Conservation (phyloP, 352 stramenopile genomes). For the Pythium periplocum region DNA sequence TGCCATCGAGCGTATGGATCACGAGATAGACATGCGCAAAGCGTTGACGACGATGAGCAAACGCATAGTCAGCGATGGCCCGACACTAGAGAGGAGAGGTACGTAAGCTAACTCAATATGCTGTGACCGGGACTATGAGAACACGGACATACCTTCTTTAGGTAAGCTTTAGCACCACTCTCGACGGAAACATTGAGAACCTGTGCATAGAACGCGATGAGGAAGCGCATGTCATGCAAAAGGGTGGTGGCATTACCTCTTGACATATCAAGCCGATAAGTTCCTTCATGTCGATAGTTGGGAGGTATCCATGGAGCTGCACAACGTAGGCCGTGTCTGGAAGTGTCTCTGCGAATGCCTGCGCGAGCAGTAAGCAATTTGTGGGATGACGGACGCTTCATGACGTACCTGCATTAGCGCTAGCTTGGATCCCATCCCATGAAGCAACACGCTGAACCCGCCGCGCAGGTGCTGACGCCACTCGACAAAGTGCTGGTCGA, state of each 20-base stretch:
- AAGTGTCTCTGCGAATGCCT: conserved; percentile 9
- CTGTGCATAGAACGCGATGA: background rate
- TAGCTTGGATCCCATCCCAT: conserved; percentile 16
- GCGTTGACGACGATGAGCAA: conserved; percentile 3
- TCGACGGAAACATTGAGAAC: too few species aligned
- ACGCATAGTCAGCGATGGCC: conserved; percentile 9
- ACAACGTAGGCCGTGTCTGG: conserved; percentile 9
- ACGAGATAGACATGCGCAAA: conserved; percentile 10
- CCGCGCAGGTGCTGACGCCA: conserved; percentile 8
- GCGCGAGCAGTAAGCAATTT: background rate
- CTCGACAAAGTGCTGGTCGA: conserved; percentile 4
- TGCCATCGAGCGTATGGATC: conserved; percentile 14
- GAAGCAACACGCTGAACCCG: conserved; percentile 14
- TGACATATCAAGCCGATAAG: conserved; percentile 6
- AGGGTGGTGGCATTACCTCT: conserved; percentile 5
- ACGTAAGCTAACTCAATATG: background rate
- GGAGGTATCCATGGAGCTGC: conserved; percentile 13
- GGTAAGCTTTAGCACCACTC: too few species aligned
- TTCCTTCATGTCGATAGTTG: conserved; percentile 4
- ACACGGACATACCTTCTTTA: conserved; percentile 8
- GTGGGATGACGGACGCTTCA: background rate
- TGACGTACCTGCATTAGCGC: conserved; percentile 12
- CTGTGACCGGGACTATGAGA: background rate
- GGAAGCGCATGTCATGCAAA: background rate
- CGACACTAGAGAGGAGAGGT: conserved; percentile 5